Conservation (phyloP, 768 basidiomycete genomes). For the Phaeolepiota aurea region DNA sequence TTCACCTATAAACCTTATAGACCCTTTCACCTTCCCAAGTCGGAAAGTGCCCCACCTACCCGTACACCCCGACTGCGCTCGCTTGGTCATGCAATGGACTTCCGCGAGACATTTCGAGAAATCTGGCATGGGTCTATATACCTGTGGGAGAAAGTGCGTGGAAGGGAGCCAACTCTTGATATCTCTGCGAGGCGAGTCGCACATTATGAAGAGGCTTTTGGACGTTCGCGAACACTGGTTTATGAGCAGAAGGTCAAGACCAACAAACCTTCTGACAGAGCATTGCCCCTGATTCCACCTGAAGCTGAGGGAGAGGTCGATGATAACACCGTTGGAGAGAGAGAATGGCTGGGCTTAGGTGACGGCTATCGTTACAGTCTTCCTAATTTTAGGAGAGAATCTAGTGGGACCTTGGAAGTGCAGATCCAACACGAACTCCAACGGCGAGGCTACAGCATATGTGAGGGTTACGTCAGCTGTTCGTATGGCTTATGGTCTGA, state of each 20-base stretch:
- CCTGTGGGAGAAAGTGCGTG: slow-evolving; percentile 42
- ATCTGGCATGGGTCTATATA: slow-evolving; percentile 52
- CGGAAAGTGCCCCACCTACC: slow-evolving; percentile 19
- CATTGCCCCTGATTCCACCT: slow-evolving; percentile 16
- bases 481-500: slow-evolving; percentile 1
- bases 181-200: slow-evolving; percentile 30
- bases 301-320: slow-evolving; percentile 33
- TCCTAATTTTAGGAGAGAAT: slow-evolving; percentile 29
- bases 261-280: no score
- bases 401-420: slow-evolving; percentile 42
- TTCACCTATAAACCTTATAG: slow-evolving; percentile 65
- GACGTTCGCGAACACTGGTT: slow-evolving; percentile 26
- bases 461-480: slow-evolving; percentile 17
- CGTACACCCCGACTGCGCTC: slow-evolving; percentile 49
- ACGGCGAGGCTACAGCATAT: slow-evolving; percentile 33
- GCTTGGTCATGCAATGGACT: slow-evolving; percentile 58
- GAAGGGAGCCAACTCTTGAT: slow-evolving; percentile 45
- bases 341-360: slow-evolving; percentile 45
- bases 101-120: slow-evolving; percentile 60
- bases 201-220: slow-evolving; percentile 37
- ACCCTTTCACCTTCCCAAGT: slow-evolving; percentile 18
- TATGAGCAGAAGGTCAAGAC: slow-evolving; percentile 5
- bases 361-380: slow-evolving; percentile 38
- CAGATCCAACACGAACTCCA: slow-evolving; percentile 49
- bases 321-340: slow-evolving; percentile 32